Evolutionary conservation across 2,329 filamentous ascomycete species (phyloP), one percentile per base, ranked within the genome.

Genomic region (Alternaria hordeiaustralica): DNA sequence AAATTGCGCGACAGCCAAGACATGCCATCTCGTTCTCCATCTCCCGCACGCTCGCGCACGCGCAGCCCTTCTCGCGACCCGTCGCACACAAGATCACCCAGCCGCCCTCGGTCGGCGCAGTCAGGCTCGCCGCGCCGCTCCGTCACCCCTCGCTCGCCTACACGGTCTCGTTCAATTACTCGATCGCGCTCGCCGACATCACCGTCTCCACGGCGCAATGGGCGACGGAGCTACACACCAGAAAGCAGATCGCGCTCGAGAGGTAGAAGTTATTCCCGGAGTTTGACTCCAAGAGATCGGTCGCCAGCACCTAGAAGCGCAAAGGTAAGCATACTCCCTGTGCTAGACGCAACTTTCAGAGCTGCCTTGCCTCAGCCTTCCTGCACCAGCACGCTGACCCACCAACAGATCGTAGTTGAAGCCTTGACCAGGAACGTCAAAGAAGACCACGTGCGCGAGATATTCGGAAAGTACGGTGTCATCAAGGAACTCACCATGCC

Each of bases 401-500:
- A 28, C 18, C 25, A 41, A 30, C 64, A 97, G 92, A 94, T 99
- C 77, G 93, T 99, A 18, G 92, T 99, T 50, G 96, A 99, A 81
- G 94, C 96, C 67, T 86, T 99, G 75, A 97, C 95, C 5, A 97
- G 96, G 80, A 98, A 97, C 75, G 91, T 99, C 71, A 96, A 92
- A 62, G 92, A 95, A 78, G 87, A 88, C 18, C 96, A 99, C 75
- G 84, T 99, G 7, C 87, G 89, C 70, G 96, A 99, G 78, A 97
- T 99, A 64, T 99, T 99, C 77, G 91, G 92, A 53, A 87, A 88
- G 41, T 99, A 96, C 78, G 96, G 96, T 55, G 86, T 87, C 20
- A 96, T 99, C 71, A 88, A 90, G 72, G 93, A 96, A 71, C 84
- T 99, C 21, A 93, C 97, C 75, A 87, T 99, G 71, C 96, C 96